Evolutionary conservation across 805 yeast species (phyloP), one percentile per base, ranked within the genome.

Genomic region (Candida maris): DNA sequence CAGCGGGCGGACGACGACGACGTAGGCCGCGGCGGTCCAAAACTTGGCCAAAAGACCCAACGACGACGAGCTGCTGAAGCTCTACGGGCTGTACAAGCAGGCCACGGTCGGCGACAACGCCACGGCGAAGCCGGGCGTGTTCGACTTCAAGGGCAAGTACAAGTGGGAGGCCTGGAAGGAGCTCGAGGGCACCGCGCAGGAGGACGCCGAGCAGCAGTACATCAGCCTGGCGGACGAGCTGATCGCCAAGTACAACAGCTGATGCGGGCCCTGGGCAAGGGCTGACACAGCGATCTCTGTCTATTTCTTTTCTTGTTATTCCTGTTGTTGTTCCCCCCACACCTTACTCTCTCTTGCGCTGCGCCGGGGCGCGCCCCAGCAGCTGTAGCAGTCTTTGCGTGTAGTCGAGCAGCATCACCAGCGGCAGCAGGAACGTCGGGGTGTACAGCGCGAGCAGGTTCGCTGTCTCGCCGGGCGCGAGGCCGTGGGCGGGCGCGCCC

Each of bases 111-210:
- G 98, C 49, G 98, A 93, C 75, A 87, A 87, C 75, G 64, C 59
- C 52, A 84, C 95, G 44, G 70, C 73, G 38, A 85, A 86, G 70
- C 98, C 98, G 37, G 93, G 96, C 46, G 67, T 85, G 41, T 86
- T 93, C 63, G 95, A 88, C 68, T 75, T 93, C 69, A 87, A 84
- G 70, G 97, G 91, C 51, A 88, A 94, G 68, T 85, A 85, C 77
- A 93, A 93, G 74, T 93, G 97, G 97, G 91, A 89, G 60, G 76
- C 97, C 6, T 93, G 97, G 97, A 81, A 81, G 55, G 80, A 79
- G 53, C 69, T 81, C 57, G 83, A 85, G 70, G 98, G 98, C 40
- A 76, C 75, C 43, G 65, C 87, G 27, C 85, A 84, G 65, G 95
- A 78, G 51, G 97, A 87, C 23, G 98, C 98, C 42, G 97, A 91